phyloP scores from a whole-genome alignment of 1,284 basidiomycete genomes.

The Coniferiporia weirii region DNA sequence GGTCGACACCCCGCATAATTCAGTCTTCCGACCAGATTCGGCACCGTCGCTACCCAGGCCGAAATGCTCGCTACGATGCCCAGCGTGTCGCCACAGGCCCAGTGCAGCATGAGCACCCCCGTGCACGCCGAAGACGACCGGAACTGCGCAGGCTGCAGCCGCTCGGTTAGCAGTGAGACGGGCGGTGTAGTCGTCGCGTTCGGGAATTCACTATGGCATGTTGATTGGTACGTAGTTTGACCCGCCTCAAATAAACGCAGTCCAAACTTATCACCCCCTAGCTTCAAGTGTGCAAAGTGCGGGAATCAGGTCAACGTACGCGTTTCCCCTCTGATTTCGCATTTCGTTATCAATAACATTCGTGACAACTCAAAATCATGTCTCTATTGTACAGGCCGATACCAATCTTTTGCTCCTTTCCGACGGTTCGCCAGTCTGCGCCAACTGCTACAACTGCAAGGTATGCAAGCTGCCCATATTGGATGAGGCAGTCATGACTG shows the following conservation, averaged over 20 bases:
- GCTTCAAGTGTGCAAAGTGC: constrained; percentile 83
- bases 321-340: not conserved
- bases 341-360: not conserved
- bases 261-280: constrained; percentile 27
- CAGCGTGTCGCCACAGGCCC: constrained; percentile 11
- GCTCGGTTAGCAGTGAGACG: constrained; percentile 76
- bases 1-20: not conserved
- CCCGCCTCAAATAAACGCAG: constrained; percentile 5
- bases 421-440: constrained; percentile 95
- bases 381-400: constrained; percentile 44
- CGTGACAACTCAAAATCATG: not conserved
- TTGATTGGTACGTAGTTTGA: constrained; percentile 21
- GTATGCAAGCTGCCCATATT: constrained; percentile 89
- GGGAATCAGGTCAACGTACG: constrained; percentile 63
- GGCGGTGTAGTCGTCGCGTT: constrained; percentile 89
- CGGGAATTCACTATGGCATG: constrained; percentile 49
- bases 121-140: constrained; percentile 43
- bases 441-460: constrained; percentile 95
- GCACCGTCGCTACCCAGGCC: not conserved
- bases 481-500: constrained; percentile 98
- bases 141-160: constrained; percentile 80
- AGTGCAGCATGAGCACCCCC: constrained; percentile 6
- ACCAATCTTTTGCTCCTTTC: constrained; percentile 94
- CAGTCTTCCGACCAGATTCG: not conserved
- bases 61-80: constrained; percentile 17